Base-by-base conservation (phyloP, 2,329 filamentous ascomycete genomes). In the Xylaria sp. region DNA sequence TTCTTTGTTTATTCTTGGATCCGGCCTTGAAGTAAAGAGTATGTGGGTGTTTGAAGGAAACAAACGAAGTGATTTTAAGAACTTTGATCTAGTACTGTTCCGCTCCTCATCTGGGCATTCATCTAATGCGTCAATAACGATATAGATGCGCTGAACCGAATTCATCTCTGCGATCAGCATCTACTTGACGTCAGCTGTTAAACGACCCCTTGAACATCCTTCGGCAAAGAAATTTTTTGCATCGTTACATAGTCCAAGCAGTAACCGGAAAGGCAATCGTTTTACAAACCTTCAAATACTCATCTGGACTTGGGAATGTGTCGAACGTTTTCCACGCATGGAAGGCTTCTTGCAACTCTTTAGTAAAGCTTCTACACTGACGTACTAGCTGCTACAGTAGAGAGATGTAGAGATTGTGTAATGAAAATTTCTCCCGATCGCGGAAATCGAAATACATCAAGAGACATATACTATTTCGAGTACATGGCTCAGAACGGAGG, bases 361-460 rank as follows among this genome's bases (percentile, higher is more conserved):
- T 19, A 14, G 57, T 47, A 19, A 55, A 60, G 25, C 45, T 52
- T 11, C n/a, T 45, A 19, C 42, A 51, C 40, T 25, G 19, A 31
- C 42, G 40, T 17, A 55, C 19, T 31, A 60, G 42, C 37, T 60
- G 57, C 15, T 50, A 31, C 12, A 60, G 40, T 33, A 60, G 28
- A 33, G 49, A 46, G 11, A 15, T 31, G 23, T 55, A 60, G 8
- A 60, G 21, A 21, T 60, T 37, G 14, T 19, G 17, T 8, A 60
- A 23, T 19, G 19, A 40, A 35, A 55, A 50, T 21, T 23, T 14
- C 17, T 54, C 35, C 31, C 25, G 42, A 11, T 55, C 37, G 23
- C 43, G 47, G 21, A 55, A 50, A 14, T 60, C 57, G 28, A 60
- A 60, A 37, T 55, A 60, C 4, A 60, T 47, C 23, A 47, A 60